Evolutionary conservation across 495 filamentous ascomycete genomes (phyloP).

Genomic region (Cryomyces minteri): DNA sequence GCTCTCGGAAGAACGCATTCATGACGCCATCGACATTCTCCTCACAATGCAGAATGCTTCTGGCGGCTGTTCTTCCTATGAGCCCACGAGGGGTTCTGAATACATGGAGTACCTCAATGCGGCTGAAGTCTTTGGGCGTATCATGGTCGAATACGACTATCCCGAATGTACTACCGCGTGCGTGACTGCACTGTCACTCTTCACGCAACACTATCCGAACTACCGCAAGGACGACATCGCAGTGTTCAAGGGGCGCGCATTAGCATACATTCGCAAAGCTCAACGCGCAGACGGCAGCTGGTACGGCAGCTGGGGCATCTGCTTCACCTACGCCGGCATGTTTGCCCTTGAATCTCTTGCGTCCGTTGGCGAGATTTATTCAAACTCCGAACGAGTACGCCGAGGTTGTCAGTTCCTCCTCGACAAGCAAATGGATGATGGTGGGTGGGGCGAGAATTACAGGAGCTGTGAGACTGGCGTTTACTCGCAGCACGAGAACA

Average conservation of each 20-base stretch:
- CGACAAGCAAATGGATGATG: slow-evolving; percentile 65
- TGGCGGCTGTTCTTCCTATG: slow-evolving; percentile 84
- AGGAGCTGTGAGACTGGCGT: slow-evolving; percentile 47
- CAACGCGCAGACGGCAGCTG: slow-evolving; percentile 77
- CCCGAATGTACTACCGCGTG: slow-evolving; percentile 94
- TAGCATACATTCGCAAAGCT: slow-evolving; percentile 60
- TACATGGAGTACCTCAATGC: slow-evolving; percentile 77
- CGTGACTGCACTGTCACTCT: slow-evolving; percentile 73
- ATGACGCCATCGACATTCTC: slow-evolving; percentile 77
- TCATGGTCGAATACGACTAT: slow-evolving; percentile 98
- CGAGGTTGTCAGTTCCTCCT: slow-evolving; percentile 75
- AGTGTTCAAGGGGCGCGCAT: slow-evolving; percentile 45
- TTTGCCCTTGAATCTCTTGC: slow-evolving; percentile 80
- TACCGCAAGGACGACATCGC: slow-evolving; percentile 65
- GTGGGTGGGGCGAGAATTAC: slow-evolving; percentile 95
- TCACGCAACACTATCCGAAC: slow-evolving; percentile 60
- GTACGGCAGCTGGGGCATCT: slow-evolving; percentile 97
- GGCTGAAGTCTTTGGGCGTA: slow-evolving; percentile 88
- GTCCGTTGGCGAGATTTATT: slow-evolving; percentile 64
- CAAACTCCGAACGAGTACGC: slow-evolving; percentile 47
- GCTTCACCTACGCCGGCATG: slow-evolving; percentile 91
- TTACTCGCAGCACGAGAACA: slow-evolving; percentile 42
- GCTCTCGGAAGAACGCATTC: slow-evolving; percentile 54
- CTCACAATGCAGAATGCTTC: slow-evolving; percentile 80
- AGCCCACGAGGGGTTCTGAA: slow-evolving; percentile 57